Percentiles rank a stretch among this genome's conserved stretches.
These are phyloP conservation scores for Penicillium sp. DNA, from an alignment of 2,329 filamentous ascomycete species.

Conservation along the genomic window DNA sequence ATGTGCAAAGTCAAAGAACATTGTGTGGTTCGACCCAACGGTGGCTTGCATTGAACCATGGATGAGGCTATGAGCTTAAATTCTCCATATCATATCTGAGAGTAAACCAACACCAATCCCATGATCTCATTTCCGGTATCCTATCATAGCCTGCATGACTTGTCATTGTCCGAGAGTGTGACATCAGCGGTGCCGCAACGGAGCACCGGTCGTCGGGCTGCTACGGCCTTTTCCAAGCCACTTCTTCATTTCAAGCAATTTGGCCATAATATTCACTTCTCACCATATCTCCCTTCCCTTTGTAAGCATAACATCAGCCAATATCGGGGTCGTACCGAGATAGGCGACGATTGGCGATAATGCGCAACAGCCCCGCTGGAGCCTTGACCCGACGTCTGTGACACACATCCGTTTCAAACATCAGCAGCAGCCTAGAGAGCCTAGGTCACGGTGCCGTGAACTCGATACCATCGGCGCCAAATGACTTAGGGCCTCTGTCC, in stretches of 20 bases:
- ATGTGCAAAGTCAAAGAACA: background rate
- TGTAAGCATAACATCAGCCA: background rate
- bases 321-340: constrained; percentile 1
- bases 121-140: background rate
- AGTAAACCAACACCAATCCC: background rate
- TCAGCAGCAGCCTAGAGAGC: background rate
- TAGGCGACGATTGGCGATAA: constrained; percentile 2
- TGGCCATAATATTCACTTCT: background rate
- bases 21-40: background rate
- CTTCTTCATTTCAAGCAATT: background rate
- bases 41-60: constrained; percentile 1
- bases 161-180: constrained; percentile 19
- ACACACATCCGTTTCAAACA: background rate
- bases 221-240: constrained; percentile 3
- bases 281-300: background rate
- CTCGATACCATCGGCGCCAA: background rate
- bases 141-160: background rate
- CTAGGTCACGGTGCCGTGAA: background rate
- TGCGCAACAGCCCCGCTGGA: constrained; percentile 7
- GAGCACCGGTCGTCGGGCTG: constrained; percentile 15
- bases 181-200: constrained; percentile 32
- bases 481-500: background rate
- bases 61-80: background rate
- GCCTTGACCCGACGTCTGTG: background rate
- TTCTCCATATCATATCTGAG: background rate